These are phyloP conservation scores for Gossypium mustelinum DNA, from an alignment of 345 rosid genomes.

Conservation along the genomic window DNA sequence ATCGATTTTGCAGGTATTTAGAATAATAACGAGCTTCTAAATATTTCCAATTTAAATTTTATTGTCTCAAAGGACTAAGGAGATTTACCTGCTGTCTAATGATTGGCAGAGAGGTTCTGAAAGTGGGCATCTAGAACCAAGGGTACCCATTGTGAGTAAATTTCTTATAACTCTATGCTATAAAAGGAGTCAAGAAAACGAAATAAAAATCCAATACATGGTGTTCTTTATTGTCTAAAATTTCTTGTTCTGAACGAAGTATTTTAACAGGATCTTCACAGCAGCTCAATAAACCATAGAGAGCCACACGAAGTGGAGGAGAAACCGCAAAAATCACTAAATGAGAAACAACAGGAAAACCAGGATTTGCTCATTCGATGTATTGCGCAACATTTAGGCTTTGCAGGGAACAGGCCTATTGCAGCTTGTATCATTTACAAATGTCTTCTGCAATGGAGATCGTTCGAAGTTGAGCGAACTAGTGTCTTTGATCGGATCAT, in stretches of 20 bases:
- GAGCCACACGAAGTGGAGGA: constrained; percentile 66
- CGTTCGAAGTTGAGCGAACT: constrained; percentile 92
- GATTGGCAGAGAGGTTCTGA: constrained; percentile 66
- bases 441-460: constrained; percentile 91
- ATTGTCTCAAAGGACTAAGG: constrained; percentile 3
- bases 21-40: neutral
- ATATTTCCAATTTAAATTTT: neutral
- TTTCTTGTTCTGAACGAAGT: constrained; percentile 6
- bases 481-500: constrained; percentile 88
- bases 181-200: neutral
- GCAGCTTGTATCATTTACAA: constrained; percentile 95
- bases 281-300: constrained; percentile 64
- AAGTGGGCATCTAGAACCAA: constrained; percentile 64
- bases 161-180: neutral
- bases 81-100: constrained; percentile 20
- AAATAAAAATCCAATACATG: neutral
- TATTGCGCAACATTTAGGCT: constrained; percentile 82
- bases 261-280: constrained; percentile 66
- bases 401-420: constrained; percentile 69
- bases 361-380: constrained; percentile 94
- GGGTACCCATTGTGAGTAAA: constrained; percentile 48
- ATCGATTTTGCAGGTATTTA: constrained; percentile 73
- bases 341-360: constrained; percentile 94
- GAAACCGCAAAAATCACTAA: constrained; percentile 80
- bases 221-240: constrained; percentile 6